Conservation (phyloP, 2,329 filamentous ascomycete species). For the Macrophomina phaseolina region DNA sequence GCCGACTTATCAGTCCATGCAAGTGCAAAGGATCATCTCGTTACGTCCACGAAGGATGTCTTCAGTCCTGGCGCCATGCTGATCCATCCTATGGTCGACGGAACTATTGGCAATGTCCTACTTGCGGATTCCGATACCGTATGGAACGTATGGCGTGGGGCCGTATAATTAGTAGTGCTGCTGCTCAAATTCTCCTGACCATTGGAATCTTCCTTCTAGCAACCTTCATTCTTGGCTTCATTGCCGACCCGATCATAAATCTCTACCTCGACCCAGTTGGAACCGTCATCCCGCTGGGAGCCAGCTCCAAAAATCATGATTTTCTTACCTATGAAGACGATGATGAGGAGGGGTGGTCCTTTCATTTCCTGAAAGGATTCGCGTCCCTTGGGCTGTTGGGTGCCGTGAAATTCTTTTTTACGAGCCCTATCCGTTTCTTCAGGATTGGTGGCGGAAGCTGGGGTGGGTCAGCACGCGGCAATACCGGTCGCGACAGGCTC, state of each 20-base stretch:
- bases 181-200: slow-evolving; percentile 74
- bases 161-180: slow-evolving; percentile 59
- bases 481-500: slow-evolving; percentile 75
- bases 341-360: slow-evolving; percentile 68
- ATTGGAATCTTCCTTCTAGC: slow-evolving; percentile 71
- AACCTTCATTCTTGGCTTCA: slow-evolving; percentile 84
- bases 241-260: slow-evolving; percentile 91
- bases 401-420: slow-evolving; percentile 78
- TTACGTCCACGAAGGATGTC: slow-evolving; percentile 92
- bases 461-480: slow-evolving; percentile 56
- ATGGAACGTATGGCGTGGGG: slow-evolving; percentile 79
- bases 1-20: slow-evolving; percentile 85
- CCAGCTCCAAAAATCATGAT: slow-evolving; percentile 12
- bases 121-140: slow-evolving; percentile 82
- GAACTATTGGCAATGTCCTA: slow-evolving; percentile 87
- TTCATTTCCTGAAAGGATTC: slow-evolving; percentile 88
- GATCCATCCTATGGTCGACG: slow-evolving; percentile 67
- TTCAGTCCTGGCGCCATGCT: slow-evolving; percentile 80
- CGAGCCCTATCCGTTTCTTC: slow-evolving; percentile 69
- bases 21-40: slow-evolving; percentile 91
- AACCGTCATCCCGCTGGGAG: slow-evolving; percentile 13
- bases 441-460: slow-evolving; percentile 65
- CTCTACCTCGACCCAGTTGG: slow-evolving; percentile 76
- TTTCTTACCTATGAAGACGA: slow-evolving; percentile 44
- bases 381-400: slow-evolving; percentile 88